A percentile compares a stretch with the other conserved stretches of the same genome.
Evolutionary conservation across 2,329 filamentous ascomycete genomes (phyloP).

Genomic region (Calonectria leucothoes): DNA sequence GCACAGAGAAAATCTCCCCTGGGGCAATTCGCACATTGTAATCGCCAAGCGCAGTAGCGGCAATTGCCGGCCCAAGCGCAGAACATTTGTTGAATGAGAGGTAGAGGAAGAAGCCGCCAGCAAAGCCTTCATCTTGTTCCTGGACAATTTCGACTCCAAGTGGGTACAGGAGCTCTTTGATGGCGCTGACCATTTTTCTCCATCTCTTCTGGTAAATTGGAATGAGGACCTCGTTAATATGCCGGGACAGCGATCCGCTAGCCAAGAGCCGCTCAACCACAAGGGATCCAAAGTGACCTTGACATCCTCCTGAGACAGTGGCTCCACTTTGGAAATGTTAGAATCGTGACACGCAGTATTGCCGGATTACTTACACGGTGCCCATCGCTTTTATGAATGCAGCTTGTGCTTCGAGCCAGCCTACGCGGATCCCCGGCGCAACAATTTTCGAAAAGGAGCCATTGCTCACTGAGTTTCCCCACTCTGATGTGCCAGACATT

Average conservation of each 20-base stretch:
- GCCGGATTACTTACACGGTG: background rate
- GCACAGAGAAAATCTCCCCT: background rate
- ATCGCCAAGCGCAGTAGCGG: background rate
- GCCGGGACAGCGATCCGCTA: background rate
- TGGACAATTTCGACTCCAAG: background rate
- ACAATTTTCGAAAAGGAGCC: constrained; percentile 76
- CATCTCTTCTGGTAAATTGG: background rate
- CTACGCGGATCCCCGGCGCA: constrained; percentile 70
- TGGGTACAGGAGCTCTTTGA: background rate
- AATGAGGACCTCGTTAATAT: background rate
- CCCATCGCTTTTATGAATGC: background rate
- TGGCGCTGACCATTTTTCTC: background rate
- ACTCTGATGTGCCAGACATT: constrained; percentile 42
- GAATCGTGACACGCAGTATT: background rate
- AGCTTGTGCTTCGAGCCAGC: constrained; percentile 57
- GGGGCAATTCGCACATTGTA: background rate
- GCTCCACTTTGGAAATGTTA: background rate
- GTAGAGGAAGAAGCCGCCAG: constrained; percentile 8
- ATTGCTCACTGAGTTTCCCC: constrained; percentile 74
- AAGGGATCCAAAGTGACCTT: background rate
- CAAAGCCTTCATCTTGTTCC: background rate
- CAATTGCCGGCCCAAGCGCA: background rate
- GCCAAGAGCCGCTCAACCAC: background rate
- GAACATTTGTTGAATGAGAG: background rate
- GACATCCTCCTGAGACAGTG: background rate